phyloP scores from a whole-genome alignment of 2,329 filamentous ascomycete genomes.

The Aspergillus carbonarius region DNA sequence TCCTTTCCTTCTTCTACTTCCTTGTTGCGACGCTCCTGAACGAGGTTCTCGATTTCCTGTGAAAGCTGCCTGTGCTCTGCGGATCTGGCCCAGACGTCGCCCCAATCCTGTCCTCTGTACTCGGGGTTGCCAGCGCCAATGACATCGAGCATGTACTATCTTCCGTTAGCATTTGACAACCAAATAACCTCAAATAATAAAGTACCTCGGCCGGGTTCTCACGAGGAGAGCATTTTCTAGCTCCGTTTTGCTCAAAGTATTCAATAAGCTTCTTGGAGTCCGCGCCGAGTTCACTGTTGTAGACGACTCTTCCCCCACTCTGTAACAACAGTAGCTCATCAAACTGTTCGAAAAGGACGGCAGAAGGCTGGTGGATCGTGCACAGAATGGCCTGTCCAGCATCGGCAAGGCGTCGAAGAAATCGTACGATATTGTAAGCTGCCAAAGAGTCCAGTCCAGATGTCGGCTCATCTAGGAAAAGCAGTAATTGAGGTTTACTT shows the following conservation, averaged over 20 bases:
- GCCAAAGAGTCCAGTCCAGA: slow-evolving; percentile 68
- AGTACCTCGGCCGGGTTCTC: slow-evolving; percentile 68
- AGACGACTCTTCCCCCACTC: slow-evolving; percentile 75
- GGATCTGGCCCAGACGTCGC: slow-evolving; percentile 59
- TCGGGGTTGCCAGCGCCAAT: slow-evolving; percentile 65
- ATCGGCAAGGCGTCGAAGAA: slow-evolving; percentile 62
- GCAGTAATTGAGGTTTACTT: slow-evolving; percentile 59
- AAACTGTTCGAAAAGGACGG: slow-evolving; percentile 83
- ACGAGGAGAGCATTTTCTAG: slow-evolving; percentile 56
- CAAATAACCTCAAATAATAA: fast-evolving
- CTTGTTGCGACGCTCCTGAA: slow-evolving; percentile 46
- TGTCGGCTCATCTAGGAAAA: slow-evolving; percentile 64
- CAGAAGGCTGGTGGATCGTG: slow-evolving; percentile 88
- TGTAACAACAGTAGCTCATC: slow-evolving; percentile 78
- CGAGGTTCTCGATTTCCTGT: slow-evolving; percentile 55
- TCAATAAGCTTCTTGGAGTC: slow-evolving; percentile 70
- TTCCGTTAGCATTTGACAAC: not conserved
- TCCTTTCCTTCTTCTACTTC: slow-evolving; percentile 41
- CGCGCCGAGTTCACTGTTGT: slow-evolving; percentile 80
- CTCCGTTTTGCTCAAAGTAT: slow-evolving; percentile 67
- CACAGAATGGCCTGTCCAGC: slow-evolving; percentile 85
- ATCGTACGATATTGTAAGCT: slow-evolving; percentile 64
- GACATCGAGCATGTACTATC: slow-evolving; percentile 76
- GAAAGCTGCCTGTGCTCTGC: slow-evolving; percentile 48
- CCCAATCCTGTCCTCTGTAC: slow-evolving; percentile 62